Percentiles rank a stretch among this genome's conserved stretches.
Conservation (phyloP, 768 basidiomycete genomes). For the Termitomyces heimii region DNA sequence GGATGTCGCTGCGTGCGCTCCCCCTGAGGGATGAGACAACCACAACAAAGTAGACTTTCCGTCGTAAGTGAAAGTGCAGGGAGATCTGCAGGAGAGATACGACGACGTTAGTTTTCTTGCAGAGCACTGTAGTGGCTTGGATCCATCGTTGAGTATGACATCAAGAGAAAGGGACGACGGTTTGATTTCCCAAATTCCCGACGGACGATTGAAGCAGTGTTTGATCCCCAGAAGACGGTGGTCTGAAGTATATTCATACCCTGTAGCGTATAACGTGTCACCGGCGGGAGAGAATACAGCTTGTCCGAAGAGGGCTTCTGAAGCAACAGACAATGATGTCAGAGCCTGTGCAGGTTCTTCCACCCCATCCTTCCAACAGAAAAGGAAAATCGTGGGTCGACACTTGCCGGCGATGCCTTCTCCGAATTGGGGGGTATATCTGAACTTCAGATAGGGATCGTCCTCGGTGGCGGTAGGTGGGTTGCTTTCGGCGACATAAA, state of each 20-base stretch:
- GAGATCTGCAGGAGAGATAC: slow-evolving; percentile 51
- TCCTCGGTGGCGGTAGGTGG: slow-evolving; percentile 16
- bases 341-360: slow-evolving; percentile 1
- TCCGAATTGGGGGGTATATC: slow-evolving; percentile 56
- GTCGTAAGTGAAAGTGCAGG: slow-evolving; percentile 34
- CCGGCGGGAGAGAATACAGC: slow-evolving; percentile 40
- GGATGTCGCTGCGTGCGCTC: slow-evolving; percentile 54
- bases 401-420: slow-evolving; percentile 53
- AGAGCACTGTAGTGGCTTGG: slow-evolving; percentile 10
- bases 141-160: slow-evolving; percentile 1
- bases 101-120: slow-evolving; percentile 35
- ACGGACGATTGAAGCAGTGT: slow-evolving; percentile 53
- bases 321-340: slow-evolving; percentile 9
- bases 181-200: slow-evolving; percentile 48
- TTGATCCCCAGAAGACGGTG: slow-evolving; percentile 54
- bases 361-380: slow-evolving; percentile 34
- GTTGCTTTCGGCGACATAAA: slow-evolving; percentile 60
- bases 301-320: slow-evolving; percentile 45
- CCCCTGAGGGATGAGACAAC: slow-evolving; percentile 49
- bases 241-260: slow-evolving; percentile 54
- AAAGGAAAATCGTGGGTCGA: slow-evolving; percentile 47
- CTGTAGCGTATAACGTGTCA: slow-evolving; percentile 47
- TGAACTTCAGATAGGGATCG: slow-evolving; percentile 39
- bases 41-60: slow-evolving; percentile 35
- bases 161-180: slow-evolving; percentile 15